Evolutionary conservation across 139 green algal genomes (phyloP).

Genomic region (Tetradesmus lagerheimii): DNA sequence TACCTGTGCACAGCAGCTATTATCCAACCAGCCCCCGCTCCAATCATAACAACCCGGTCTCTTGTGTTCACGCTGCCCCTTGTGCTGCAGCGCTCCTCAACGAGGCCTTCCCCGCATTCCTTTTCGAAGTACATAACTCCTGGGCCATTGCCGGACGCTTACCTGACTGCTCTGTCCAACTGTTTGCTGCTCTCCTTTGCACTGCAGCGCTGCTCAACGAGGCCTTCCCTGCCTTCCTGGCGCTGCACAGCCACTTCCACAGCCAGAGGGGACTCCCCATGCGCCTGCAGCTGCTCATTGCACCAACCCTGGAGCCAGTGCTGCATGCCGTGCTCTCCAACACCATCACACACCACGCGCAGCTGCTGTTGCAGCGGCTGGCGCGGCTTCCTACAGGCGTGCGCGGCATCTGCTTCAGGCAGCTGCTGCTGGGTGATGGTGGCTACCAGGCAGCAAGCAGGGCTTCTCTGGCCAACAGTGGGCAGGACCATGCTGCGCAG

Average conservation of each 20-base stretch:
- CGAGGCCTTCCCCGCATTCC: too few relatives aligned
- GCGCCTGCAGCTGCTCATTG: not conserved
- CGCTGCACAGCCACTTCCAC: not conserved
- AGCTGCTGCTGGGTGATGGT: not conserved
- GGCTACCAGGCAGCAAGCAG: not conserved
- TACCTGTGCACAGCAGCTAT: too few relatives aligned
- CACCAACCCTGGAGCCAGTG: not conserved
- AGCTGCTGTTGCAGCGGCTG: not conserved
- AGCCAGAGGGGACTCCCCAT: not conserved
- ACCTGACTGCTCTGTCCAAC: too few relatives aligned
- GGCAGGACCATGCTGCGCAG: not conserved
- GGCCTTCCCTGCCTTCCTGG: constrained; percentile 19
- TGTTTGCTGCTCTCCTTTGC: too few relatives aligned
- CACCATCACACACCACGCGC: not conserved
- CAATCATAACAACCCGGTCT: too few relatives aligned
- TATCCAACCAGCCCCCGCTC: too few relatives aligned
- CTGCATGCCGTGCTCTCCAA: not conserved
- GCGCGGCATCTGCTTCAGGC: not conserved
- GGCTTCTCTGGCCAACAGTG: not conserved
- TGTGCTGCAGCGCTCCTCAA: constrained; percentile 26
- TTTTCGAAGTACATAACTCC: too few relatives aligned
- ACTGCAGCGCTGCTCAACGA: constrained; percentile 32
- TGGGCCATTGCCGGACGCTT: too few relatives aligned
- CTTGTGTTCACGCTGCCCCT: too few relatives aligned
- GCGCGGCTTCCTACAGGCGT: not conserved